A percentile compares a stretch with the other conserved stretches of the same genome.
phyloP scores from a whole-genome alignment of 768 basidiomycete genomes.

The Russula sp. region DNA sequence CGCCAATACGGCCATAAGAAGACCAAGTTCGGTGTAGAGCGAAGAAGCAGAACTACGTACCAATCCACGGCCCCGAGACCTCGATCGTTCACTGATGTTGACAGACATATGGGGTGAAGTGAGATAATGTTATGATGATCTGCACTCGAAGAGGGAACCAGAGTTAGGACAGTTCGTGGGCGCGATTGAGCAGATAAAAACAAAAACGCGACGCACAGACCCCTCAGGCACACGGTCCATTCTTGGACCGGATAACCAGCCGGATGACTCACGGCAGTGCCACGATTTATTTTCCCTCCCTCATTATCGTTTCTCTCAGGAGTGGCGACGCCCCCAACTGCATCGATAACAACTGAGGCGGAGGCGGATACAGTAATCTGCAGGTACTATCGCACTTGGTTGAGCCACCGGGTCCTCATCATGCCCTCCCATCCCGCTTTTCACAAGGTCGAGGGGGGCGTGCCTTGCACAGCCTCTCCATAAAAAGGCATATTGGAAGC shows the following conservation, averaged over 20 bases:
- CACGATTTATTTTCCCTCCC: no score
- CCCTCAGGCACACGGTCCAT: not conserved
- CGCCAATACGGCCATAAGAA: not conserved
- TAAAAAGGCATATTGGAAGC: not conserved
- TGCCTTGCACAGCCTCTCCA: not conserved
- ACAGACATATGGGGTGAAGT: not conserved
- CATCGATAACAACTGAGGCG: no score
- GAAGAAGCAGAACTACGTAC: not conserved
- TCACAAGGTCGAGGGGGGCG: no score
- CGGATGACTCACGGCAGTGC: no score
- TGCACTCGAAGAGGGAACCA: not conserved
- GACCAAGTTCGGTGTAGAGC: not conserved
- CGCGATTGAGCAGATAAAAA: not conserved
- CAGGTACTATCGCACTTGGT: no score
- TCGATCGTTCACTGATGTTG: not conserved
- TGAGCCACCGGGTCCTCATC: no score
- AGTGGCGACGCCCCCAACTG: no score
- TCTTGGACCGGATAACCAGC: no score
- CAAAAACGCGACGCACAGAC: conserved; percentile 2
- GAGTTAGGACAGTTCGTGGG: not conserved
- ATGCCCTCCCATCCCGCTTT: no score
- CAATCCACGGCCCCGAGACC: conserved; percentile 6
- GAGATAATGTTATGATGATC: not conserved
- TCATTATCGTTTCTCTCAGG: no score
- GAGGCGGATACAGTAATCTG: no score